A percentile compares a stretch with the other conserved stretches of the same genome.
Conservation (phyloP, 2,329 filamentous ascomycete species). For the Corinectria fuckeliana region DNA sequence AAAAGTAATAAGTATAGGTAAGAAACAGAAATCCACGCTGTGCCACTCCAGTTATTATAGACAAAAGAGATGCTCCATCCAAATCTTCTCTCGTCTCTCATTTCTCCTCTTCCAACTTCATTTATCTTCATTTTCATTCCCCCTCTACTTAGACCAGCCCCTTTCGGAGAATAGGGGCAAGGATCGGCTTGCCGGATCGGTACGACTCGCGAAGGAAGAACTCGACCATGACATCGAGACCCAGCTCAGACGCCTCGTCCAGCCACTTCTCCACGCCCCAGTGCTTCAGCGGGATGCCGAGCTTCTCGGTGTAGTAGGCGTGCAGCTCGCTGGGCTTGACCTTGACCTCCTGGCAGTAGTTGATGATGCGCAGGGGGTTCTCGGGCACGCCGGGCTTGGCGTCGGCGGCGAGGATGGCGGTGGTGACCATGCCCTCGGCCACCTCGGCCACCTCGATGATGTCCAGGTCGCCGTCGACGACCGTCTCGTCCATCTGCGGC, state of each 20-base stretch:
- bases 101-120: neutral
- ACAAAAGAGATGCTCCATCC: neutral
- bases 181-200: neutral
- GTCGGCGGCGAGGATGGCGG: neutral
- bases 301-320: neutral
- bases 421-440: neutral
- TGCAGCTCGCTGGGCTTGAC: neutral
- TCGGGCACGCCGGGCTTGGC: neutral
- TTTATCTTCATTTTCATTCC: neutral
- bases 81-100: neutral
- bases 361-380: neutral
- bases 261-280: neutral
- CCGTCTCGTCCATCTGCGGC: neutral
- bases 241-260: neutral
- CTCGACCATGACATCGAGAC: neutral
- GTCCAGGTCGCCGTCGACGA: neutral
- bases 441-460: neutral
- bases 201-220: neutral
- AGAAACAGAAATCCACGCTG: neutral
- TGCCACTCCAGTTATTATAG: neutral
- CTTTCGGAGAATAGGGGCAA: neutral
- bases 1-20: too few relatives aligned
- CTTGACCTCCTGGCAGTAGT: neutral
- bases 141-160: neutral
- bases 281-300: neutral